Evolutionary conservation across 768 basidiomycete species (phyloP).

Genomic region (Saitozyma sp.): DNA sequence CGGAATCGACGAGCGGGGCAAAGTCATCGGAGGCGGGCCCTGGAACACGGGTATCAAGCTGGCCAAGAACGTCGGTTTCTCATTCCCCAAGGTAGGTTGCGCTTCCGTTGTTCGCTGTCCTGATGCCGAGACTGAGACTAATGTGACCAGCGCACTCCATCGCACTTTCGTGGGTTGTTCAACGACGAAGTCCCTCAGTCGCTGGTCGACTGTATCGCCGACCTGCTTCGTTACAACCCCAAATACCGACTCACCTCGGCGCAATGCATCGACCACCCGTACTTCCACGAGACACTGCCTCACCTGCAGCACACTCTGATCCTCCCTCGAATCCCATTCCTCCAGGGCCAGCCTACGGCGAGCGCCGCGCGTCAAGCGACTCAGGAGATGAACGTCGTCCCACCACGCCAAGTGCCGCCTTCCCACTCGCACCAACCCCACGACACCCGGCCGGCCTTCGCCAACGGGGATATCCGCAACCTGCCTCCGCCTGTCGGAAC

Average conservation of each 20-base stretch:
- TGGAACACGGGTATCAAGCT: slow-evolving; percentile 85
- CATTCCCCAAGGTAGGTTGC: slow-evolving; percentile 77
- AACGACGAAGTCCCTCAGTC: slow-evolving; percentile 73
- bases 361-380: slow-evolving; percentile 9
- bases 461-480: slow-evolving; percentile 45
- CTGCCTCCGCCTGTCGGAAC: slow-evolving; percentile 42
- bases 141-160: slow-evolving; percentile 51
- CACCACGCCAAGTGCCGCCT: slow-evolving; percentile 37
- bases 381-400: slow-evolving; percentile 21
- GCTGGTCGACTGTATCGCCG: slow-evolving; percentile 85
- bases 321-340: slow-evolving; percentile 49
- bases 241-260: slow-evolving; percentile 77
- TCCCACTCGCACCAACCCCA: slow-evolving; percentile 45
- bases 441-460: slow-evolving; percentile 42
- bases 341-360: slow-evolving; percentile 43
- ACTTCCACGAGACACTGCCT: slow-evolving; percentile 70
- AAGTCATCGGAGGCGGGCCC: slow-evolving; percentile 75
- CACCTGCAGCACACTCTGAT: slow-evolving; percentile 50
- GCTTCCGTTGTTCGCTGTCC: background rate
- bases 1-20: slow-evolving; percentile 69
- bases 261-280: slow-evolving; percentile 84
- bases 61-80: slow-evolving; percentile 80
- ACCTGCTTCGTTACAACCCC: slow-evolving; percentile 90
- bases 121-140: background rate
- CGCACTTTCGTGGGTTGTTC: slow-evolving; percentile 65